These are phyloP conservation scores for Sclerotinia sclerotiorum DNA, from an alignment of 2,329 filamentous ascomycete genomes.

Conservation along the genomic window DNA sequence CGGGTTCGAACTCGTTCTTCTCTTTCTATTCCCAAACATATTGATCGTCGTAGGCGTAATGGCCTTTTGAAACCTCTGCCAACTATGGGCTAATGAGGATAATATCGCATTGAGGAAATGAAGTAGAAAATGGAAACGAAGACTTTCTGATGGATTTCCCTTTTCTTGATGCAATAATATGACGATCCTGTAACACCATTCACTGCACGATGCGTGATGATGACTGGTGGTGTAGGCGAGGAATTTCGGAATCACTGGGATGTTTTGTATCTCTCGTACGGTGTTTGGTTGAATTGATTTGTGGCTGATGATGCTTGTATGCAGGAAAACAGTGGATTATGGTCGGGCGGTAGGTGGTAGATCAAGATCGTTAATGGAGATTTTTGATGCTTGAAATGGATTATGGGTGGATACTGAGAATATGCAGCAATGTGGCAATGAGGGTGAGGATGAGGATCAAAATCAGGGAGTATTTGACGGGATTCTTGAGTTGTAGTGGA, in stretches of 20 bases:
- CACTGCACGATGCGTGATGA: background rate
- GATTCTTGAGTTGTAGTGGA: background rate
- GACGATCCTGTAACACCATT: background rate
- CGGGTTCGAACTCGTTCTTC: constrained; percentile 45
- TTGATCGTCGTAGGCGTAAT: constrained; percentile 27
- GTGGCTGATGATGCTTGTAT: constrained; percentile 14
- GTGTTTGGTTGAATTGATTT: background rate
- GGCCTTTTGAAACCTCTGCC: constrained; percentile 37
- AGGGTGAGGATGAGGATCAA: too few species aligned
- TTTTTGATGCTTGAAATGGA: constrained; percentile 2
- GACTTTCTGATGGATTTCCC: background rate
- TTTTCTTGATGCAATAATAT: background rate
- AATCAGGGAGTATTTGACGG: background rate
- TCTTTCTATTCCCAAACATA: constrained; percentile 42
- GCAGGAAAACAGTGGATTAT: constrained; percentile 11
- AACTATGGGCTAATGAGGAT: constrained; percentile 40
- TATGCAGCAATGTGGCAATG: background rate
- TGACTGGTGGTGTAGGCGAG: constrained; percentile 28
- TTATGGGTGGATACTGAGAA: background rate
- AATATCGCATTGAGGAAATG: constrained; percentile 36
- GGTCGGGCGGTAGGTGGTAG: background rate
- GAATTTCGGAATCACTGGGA: constrained; percentile 22
- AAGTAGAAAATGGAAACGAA: constrained; percentile 9
- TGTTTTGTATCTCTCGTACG: background rate
- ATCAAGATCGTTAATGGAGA: constrained; percentile 1